These are phyloP conservation scores for Mycena pura DNA, from an alignment of 768 basidiomycete genomes.

Conservation along the genomic window DNA sequence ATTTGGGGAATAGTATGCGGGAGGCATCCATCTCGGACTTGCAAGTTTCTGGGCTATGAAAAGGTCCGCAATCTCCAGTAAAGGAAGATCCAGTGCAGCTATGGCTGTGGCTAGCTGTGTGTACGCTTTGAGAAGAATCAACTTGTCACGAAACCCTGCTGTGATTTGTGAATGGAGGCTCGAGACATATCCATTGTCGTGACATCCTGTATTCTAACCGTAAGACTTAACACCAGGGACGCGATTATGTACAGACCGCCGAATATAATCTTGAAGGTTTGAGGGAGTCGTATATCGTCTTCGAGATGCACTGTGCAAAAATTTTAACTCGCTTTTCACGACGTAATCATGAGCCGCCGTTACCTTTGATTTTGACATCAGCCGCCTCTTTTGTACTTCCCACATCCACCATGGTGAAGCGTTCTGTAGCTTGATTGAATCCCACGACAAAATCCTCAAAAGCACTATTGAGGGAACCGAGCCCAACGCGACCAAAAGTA, in stretches of 20 bases:
- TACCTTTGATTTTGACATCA: constrained; percentile 79
- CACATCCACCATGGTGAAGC: constrained; percentile 74
- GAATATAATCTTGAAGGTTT: constrained; percentile 71
- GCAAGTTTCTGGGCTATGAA: constrained; percentile 65
- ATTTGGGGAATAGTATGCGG: constrained; percentile 18
- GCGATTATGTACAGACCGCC: constrained; percentile 49
- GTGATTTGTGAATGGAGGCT: constrained; percentile 69
- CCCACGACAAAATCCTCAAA: constrained; percentile 73
- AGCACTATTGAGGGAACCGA: constrained; percentile 43
- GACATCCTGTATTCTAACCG: constrained; percentile 54
- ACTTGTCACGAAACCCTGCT: constrained; percentile 66
- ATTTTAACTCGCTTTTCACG: constrained; percentile 7
- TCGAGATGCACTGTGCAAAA: constrained; percentile 56
- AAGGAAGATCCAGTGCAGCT: constrained; percentile 60
- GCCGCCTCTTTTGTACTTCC: constrained; percentile 77
- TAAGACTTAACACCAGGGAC: constrained; percentile 4
- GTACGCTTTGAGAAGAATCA: constrained; percentile 70
- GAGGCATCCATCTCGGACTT: constrained; percentile 17
- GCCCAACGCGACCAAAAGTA: constrained; percentile 50
- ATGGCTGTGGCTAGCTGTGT: constrained; percentile 66
- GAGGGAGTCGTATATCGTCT: constrained; percentile 66
- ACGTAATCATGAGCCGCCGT: no score
- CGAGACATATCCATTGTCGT: constrained; percentile 76
- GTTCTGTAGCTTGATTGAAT: constrained; percentile 72
- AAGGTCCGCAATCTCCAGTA: constrained; percentile 59